These are phyloP conservation scores for Phaffia australis DNA, from an alignment of 768 basidiomycete species.

Conservation along the genomic window DNA sequence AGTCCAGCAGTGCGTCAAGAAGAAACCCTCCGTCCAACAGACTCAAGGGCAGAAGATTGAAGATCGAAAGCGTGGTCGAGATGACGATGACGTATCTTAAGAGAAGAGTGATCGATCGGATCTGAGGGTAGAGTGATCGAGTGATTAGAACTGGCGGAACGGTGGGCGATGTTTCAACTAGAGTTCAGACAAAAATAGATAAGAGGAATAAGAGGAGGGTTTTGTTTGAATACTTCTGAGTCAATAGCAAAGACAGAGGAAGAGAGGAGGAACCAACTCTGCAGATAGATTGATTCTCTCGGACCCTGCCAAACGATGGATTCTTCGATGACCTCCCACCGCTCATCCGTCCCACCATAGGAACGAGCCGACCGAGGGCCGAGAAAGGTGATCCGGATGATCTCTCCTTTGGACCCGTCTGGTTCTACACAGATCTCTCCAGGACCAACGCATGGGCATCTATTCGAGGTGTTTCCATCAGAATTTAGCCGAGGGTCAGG, in stretches of 20 bases:
- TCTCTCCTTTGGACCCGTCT: too few species aligned
- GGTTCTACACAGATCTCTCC: too few species aligned
- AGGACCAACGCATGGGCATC: background rate
- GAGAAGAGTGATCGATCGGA: background rate
- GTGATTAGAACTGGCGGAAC: background rate
- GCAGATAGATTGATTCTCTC: background rate
- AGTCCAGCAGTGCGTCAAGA: constrained; percentile 12
- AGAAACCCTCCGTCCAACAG: constrained; percentile 21
- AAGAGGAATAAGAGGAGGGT: background rate
- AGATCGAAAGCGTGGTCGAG: constrained; percentile 20
- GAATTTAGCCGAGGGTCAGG: background rate
- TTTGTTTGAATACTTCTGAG: background rate
- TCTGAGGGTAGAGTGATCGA: background rate
- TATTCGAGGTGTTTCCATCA: background rate
- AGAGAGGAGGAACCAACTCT: background rate
- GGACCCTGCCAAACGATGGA: constrained; percentile 16
- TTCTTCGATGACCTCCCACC: constrained; percentile 8
- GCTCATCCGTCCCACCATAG: background rate
- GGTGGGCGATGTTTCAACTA: constrained; percentile 11
- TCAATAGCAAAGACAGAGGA: background rate
- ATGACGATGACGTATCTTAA: constrained; percentile 17
- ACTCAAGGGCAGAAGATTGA: constrained; percentile 19
- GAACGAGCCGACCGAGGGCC: background rate
- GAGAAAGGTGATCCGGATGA: too few species aligned
- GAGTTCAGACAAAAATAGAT: background rate